Percentiles rank a stretch among this genome's conserved stretches.
Evolutionary conservation across 2,329 filamentous ascomycete genomes (phyloP).

Genomic region (Alternaria dauci): DNA sequence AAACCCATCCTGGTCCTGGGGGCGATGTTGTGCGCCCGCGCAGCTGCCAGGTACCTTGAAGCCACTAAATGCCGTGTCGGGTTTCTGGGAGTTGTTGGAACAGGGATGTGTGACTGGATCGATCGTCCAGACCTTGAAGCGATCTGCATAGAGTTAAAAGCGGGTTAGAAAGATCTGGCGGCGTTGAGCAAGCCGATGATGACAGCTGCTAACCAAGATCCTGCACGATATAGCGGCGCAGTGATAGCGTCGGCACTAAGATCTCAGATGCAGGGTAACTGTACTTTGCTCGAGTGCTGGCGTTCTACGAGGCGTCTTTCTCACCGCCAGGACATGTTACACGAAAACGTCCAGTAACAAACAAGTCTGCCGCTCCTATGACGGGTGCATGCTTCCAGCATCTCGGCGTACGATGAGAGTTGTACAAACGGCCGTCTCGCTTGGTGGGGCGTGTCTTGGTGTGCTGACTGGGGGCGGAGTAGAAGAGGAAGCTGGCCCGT

Average conservation of each 20-base stretch:
- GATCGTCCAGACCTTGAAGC: constrained; percentile 37
- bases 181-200: constrained; percentile 34
- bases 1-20: constrained; percentile 32
- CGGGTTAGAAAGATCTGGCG: constrained; percentile 42
- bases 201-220: constrained; percentile 42
- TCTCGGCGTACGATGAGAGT: constrained; percentile 26
- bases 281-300: constrained; percentile 20
- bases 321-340: constrained; percentile 27
- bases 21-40: constrained; percentile 27
- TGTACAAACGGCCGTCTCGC: constrained; percentile 30
- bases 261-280: constrained; percentile 41
- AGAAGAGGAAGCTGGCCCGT: neutral
- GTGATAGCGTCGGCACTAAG: constrained; percentile 38
- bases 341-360: constrained; percentile 24
- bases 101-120: constrained; percentile 35
- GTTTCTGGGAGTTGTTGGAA: constrained; percentile 19
- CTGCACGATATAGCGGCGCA: constrained; percentile 41
- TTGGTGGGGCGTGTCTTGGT: constrained; percentile 21
- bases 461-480: constrained; percentile 27
- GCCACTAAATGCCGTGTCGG: constrained; percentile 31
- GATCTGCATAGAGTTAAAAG: constrained; percentile 37
- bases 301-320: constrained; percentile 17
- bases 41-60: constrained; percentile 32
- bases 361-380: constrained; percentile 26
- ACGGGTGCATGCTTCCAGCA: constrained; percentile 25